Conservation (phyloP, 2,329 filamentous ascomycete species). For the Trichoderma koningiopsis region DNA sequence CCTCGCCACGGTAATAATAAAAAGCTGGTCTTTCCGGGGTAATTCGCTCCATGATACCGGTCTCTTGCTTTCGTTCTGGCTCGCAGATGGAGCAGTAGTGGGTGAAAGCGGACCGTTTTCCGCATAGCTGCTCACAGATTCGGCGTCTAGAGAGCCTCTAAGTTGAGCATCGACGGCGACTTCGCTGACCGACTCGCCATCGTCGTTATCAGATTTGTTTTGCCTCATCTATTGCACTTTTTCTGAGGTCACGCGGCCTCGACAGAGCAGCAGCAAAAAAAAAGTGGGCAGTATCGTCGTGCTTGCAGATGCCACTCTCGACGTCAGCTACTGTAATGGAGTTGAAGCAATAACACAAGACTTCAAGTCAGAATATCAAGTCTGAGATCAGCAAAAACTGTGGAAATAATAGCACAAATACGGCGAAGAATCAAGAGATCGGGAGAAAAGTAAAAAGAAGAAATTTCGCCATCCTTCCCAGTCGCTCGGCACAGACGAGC, state of each 20-base stretch:
- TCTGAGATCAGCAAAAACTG: background rate
- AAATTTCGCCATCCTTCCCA: slow-evolving; percentile 19
- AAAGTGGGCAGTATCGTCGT: background rate
- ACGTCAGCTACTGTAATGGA: background rate
- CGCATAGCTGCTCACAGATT: slow-evolving; percentile 1
- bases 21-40: slow-evolving; percentile 74
- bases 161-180: slow-evolving; percentile 19
- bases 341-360: background rate
- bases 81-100: background rate
- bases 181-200: slow-evolving; percentile 27
- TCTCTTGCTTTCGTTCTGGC: slow-evolving; percentile 25
- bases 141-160: background rate
- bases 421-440: background rate
- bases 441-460: background rate
- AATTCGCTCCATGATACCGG: slow-evolving; percentile 63
- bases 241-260: slow-evolving; percentile 4
- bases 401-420: background rate
- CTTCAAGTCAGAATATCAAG: background rate
- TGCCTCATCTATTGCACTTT: slow-evolving; percentile 31
- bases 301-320: slow-evolving; percentile 4
- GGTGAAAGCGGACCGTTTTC: slow-evolving; percentile 3
- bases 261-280: background rate
- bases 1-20: slow-evolving; percentile 75
- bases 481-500: slow-evolving; percentile 21
- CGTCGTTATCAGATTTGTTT: slow-evolving; percentile 26